Evolutionary conservation across 768 basidiomycete genomes (phyloP), one percentile per base, ranked within the genome.

Genomic region (Xerocomus potaroensis): DNA sequence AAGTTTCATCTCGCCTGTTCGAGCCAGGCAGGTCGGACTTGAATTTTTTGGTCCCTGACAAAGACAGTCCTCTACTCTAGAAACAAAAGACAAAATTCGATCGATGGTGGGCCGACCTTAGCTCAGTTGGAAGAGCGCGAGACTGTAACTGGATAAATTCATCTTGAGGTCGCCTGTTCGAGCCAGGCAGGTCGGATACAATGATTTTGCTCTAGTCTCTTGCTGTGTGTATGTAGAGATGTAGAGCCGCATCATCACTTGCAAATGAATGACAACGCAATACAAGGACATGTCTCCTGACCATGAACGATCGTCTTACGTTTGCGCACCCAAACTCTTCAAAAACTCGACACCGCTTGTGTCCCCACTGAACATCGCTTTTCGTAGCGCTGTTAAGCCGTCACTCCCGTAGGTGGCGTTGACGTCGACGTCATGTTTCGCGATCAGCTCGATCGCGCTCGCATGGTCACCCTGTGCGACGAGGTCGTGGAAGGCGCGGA

Each of bases 81-180:
- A n/a, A n/a, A n/a, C n/a, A n/a, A n/a, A n/a, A n/a, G n/a, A n/a
- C n/a, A n/a, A n/a, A n/a, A n/a, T n/a, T n/a, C n/a, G n/a, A n/a
- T n/a, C n/a, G n/a, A n/a, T n/a, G n/a, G 0, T 7, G 15, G 30
- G 19, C 44, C 44, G 44, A 59, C 54, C 59, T 63, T 59, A 63
- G 62, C 60, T 72, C 72, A 73, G 72, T 70, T 72, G 72, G 72
- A 73, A 72, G 70, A 72, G 71, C 71, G 70, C 70, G 62, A 69
- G 72, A 72, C 72, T 70, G 67, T 71, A 71, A 70, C 6, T 59
- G 59, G 64, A 27, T 57, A 53, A 48, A 31, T 42, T 51, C 54
- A 70, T 71, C 70, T 68, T 69, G 67, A 71, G 67, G 70, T 65
- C 69, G 66, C 68, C 66, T 70, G 71, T 72, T 69, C 67, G 67